Percentiles rank a stretch among this genome's conserved stretches.
phyloP scores from a whole-genome alignment of 169 alveolate genomes.

The Cryptosporidium sp. region DNA sequence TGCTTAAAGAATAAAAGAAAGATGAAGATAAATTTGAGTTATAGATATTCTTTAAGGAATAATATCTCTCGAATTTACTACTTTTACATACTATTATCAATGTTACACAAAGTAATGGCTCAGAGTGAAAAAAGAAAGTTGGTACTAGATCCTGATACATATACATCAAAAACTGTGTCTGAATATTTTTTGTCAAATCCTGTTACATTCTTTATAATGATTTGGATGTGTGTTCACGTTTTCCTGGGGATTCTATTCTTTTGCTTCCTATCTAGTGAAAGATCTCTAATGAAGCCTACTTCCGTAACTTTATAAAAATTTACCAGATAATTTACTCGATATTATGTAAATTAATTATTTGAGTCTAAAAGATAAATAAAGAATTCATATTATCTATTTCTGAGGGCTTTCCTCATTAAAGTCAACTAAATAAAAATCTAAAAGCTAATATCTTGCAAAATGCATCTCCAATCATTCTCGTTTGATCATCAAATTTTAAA shows the following conservation, averaged over 20 bases:
- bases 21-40: not conserved
- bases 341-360: not conserved
- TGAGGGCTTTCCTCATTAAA: too few relatives aligned
- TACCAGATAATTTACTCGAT: not conserved
- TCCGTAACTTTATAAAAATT: conserved; percentile 32
- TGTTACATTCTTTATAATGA: conserved; percentile 38
- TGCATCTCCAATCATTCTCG: not conserved
- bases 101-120: not conserved
- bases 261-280: conserved; percentile 61
- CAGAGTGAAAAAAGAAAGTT: conserved; percentile 3
- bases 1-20: not conserved
- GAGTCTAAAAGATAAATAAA: not conserved
- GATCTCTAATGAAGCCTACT: conserved; percentile 63
- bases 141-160: conserved; percentile 4
- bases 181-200: conserved; percentile 55
- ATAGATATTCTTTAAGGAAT: not conserved
- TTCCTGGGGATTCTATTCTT: conserved; percentile 58
- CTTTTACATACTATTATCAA: not conserved
- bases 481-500: too few relatives aligned
- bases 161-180: conserved; percentile 30
- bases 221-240: conserved; percentile 59
- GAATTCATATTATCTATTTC: too few relatives aligned
- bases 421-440: not conserved
- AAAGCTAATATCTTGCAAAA: not conserved
- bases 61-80: not conserved